Evolutionary conservation across 495 filamentous ascomycete species (phyloP), one percentile per base, ranked within the genome.

Genomic region (Xanthoparmelia taractica): DNA sequence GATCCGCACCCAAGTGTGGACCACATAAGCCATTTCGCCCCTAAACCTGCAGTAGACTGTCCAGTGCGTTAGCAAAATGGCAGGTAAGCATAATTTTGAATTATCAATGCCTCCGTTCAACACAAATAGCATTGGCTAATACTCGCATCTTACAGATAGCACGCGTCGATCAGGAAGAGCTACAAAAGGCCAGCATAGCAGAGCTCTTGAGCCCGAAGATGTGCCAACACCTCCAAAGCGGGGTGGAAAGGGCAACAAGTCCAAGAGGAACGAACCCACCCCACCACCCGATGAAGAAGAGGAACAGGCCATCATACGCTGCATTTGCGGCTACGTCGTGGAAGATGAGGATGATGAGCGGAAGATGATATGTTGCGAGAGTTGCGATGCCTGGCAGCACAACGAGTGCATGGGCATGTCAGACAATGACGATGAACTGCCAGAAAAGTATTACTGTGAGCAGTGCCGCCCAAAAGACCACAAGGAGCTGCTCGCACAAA

Each of bases 141-240:
- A 43, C 34, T 52, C 17, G 33, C 37, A 2, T 31, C 10, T 17
- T 47, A 56, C 54, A 69, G 64, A 66, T 40, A 59, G 43, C 33
- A 68, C 63, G 62, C 87, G 94, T 75, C 88, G 95, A 71, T 97
- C 94, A 20, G 92, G 92, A 57, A 87, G 94, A 66, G 89, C 92
- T 66, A 98, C 93, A 54, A 97, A 97, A 72, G 94, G 94, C 70
- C 91, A 96, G 68, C 92, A 98, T 76, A 85, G 83, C 45, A 96
- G 95, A 73, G 88, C 87, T 65, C 82, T 87, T 63, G 86, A 87
- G 59, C 76, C 87, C 66, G 86, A 91, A 65, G 66, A 71, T 47
- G 70, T 75, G 20, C 74, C 79, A 25, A 70, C 77, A n/a, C 71
- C 78, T 45, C 80, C 83, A 71, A 90, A 87, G 67, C 73, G 77